These are phyloP conservation scores for Rosa lucieae DNA, from an alignment of 306 rosid genomes.

Conservation along the genomic window DNA sequence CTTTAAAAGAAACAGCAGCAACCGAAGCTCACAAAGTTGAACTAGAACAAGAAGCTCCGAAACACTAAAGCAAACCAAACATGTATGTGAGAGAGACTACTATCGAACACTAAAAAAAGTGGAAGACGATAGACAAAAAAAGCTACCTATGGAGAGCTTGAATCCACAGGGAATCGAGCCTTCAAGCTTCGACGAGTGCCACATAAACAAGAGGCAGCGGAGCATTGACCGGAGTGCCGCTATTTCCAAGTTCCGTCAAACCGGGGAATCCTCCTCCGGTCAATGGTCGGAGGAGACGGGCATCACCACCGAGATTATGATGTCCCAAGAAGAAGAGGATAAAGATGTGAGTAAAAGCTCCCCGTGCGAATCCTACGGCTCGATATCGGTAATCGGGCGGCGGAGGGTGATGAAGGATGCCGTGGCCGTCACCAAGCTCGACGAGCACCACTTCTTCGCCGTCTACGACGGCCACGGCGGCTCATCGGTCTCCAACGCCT, in stretches of 20 bases:
- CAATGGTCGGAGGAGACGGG: background rate
- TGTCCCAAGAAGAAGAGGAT: background rate
- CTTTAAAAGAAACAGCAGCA: background rate
- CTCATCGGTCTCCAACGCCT: slow-evolving; percentile 49
- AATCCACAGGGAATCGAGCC: slow-evolving; percentile 20
- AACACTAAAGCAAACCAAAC: background rate
- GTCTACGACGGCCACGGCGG: slow-evolving; percentile 75
- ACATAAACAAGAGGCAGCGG: slow-evolving; percentile 27
- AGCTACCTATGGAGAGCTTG: slow-evolving; percentile 17
- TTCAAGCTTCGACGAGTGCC: background rate
- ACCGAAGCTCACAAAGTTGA: background rate
- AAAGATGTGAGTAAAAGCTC: background rate
- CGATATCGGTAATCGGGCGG: slow-evolving; percentile 60
- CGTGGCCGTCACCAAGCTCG: slow-evolving; percentile 20
- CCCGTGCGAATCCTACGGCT: slow-evolving; percentile 37
- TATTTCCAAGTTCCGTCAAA: background rate
- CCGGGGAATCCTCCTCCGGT: background rate
- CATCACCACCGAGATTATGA: background rate
- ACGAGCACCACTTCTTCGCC: slow-evolving; percentile 43
- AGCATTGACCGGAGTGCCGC: background rate
- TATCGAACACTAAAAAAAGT: background rate
- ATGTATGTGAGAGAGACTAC: background rate
- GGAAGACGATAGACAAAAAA: background rate
- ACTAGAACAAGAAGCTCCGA: background rate
- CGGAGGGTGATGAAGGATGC: slow-evolving; percentile 67